Percentiles rank a stretch among this genome's conserved stretches.
phyloP scores from a whole-genome alignment of 352 stramenopile genomes.

The Pythium oligandrum region DNA sequence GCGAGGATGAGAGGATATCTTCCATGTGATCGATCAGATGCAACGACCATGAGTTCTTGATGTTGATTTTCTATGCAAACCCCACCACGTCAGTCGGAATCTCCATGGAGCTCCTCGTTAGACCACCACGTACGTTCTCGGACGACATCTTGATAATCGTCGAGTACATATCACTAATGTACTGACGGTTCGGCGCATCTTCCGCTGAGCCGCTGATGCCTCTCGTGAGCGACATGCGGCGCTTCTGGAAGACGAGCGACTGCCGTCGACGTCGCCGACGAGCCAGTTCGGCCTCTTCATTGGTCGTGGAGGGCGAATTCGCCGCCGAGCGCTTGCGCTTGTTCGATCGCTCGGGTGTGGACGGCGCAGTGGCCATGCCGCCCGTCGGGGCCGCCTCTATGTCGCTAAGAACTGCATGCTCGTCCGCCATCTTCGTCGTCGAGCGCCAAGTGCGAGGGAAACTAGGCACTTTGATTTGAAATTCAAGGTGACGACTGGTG shows the following conservation, averaged over 20 bases:
- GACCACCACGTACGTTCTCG: conserved; percentile 63
- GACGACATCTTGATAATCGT: conserved; percentile 91
- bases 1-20: conserved; percentile 81
- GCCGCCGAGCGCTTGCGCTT: conserved; percentile 39
- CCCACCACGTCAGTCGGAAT: not conserved
- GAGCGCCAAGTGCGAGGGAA: too few relatives aligned
- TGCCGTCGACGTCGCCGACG: conserved; percentile 50
- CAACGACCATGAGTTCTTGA: conserved; percentile 95
- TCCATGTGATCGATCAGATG: conserved; percentile 98
- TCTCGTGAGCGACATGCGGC: conserved; percentile 57
- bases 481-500: too few relatives aligned
- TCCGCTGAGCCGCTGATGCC: conserved; percentile 6
- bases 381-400: not conserved
- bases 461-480: too few relatives aligned
- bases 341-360: conserved; percentile 8
- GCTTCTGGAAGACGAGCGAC: conserved; percentile 69
- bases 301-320: conserved; percentile 24
- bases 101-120: not conserved
- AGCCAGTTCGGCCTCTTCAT: conserved; percentile 67
- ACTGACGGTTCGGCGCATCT: conserved; percentile 46
- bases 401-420: too few relatives aligned
- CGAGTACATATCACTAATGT: conserved; percentile 90
- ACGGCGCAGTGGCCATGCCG: not conserved
- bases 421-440: too few relatives aligned
- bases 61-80: conserved; percentile 93